phyloP scores from a whole-genome alignment of 176 grass and related monocot species.

The Guadua angustifolia region DNA sequence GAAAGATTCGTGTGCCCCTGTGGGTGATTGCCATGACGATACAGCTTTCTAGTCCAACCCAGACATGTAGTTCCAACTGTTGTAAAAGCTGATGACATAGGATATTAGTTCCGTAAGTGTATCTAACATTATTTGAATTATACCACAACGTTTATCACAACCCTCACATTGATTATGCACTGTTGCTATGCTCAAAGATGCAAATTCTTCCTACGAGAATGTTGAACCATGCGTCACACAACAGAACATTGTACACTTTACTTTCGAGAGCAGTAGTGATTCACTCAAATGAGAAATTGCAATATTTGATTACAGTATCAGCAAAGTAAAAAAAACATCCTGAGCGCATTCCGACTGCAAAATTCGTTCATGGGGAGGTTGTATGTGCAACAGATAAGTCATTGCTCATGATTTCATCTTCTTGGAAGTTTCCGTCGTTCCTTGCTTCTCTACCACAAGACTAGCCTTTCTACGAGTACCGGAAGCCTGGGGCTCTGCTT shows the following conservation, averaged over 20 bases:
- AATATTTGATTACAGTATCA: not conserved
- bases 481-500: slow-evolving; percentile 8
- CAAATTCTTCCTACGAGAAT: not conserved
- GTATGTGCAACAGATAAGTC: not conserved
- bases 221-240: not conserved
- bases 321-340: not conserved
- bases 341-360: not conserved
- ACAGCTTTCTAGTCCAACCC: slow-evolving; percentile 31
- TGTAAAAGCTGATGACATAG: slow-evolving; percentile 57
- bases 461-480: slow-evolving; percentile 44
- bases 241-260: no score
- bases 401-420: slow-evolving; percentile 48
- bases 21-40: slow-evolving; percentile 30
- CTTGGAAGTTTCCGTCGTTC: slow-evolving; percentile 46
- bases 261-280: not conserved
- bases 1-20: slow-evolving; percentile 42
- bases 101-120: slow-evolving; percentile 37
- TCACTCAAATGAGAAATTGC: not conserved
- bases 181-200: not conserved
- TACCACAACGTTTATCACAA: not conserved
- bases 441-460: slow-evolving; percentile 30
- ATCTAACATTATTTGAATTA: slow-evolving; percentile 29
- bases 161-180: not conserved
- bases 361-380: not conserved
- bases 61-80: slow-evolving; percentile 43